Percentiles rank a stretch among this genome's conserved stretches.
Conservation (phyloP, 2,329 filamentous ascomycete species). For the Colletotrichum liaoningense region DNA sequence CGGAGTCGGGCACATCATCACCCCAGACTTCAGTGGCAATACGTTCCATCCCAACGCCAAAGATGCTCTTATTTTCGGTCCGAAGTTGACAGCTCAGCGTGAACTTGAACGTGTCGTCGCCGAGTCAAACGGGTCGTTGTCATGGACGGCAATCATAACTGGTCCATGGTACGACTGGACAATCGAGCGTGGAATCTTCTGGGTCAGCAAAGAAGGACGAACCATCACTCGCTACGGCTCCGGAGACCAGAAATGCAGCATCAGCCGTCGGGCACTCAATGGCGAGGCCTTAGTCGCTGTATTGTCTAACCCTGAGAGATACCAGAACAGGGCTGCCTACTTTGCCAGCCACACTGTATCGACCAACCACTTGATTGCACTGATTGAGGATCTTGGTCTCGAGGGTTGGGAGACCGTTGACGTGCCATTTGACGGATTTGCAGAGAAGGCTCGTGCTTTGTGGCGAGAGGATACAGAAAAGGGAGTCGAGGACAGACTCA, state of each 20-base stretch:
- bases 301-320: not conserved
- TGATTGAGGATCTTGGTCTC: not conserved
- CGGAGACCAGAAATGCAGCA: constrained; percentile 21
- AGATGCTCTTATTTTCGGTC: constrained; percentile 32
- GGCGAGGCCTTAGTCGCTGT: constrained; percentile 33
- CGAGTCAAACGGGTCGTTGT: constrained; percentile 7
- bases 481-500: constrained; percentile 20
- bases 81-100: constrained; percentile 36
- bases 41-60: constrained; percentile 34
- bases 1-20: constrained; percentile 36
- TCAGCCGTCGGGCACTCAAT: constrained; percentile 18
- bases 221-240: constrained; percentile 32
- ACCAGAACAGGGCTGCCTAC: constrained; percentile 9
- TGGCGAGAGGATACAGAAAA: constrained; percentile 24
- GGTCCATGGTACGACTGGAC: constrained; percentile 40
- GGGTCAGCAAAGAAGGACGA: constrained; percentile 31
- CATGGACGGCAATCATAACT: constrained; percentile 39
- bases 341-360: constrained; percentile 26
- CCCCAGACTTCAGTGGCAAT: constrained; percentile 39
- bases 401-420: not conserved
- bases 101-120: constrained; percentile 39
- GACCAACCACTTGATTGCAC: constrained; percentile 23
- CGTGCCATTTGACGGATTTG: not conserved
- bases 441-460: not conserved
- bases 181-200: constrained; percentile 37